Evolutionary conservation across 805 yeast species (phyloP), one percentile per base, ranked within the genome.

Genomic region (Sporopachydermia quercuum): DNA sequence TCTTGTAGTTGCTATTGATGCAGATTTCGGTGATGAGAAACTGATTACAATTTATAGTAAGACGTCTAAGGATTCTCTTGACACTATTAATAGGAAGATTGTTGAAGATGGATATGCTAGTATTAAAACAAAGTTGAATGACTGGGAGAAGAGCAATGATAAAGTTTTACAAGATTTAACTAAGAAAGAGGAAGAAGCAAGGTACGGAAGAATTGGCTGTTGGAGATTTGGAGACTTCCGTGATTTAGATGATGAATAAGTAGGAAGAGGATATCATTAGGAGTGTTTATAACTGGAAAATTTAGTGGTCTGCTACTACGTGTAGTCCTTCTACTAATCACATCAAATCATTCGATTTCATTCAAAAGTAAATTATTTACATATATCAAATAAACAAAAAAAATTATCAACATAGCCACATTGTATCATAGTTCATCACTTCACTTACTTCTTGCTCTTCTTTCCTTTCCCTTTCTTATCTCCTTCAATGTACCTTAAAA

Each of bases 191-290:
- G 43, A 48, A 15, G 49, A 46, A 4, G 85, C 85, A 18, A 71
- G 66, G 52, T 40, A 55, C 14, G 55, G 49, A 19, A 76, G 73
- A 44, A 50, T 58, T 15, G 86, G 86, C 3, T 76, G 82, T 52
- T 79, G 87, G 87, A 74, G 76, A 56, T 75, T 71, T 48, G 87
- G 87, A 39, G 85, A 79, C 52, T 70, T 80, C 30, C 69, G 77
- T 33, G 74, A 65, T 40, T 78, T 73, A 41, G 79, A 74, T 33
- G 46, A 47, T 5, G 16, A 39, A 35, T 34, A 8, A 8, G 30
- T n/a, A n/a, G n/a, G n/a, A n/a, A n/a, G n/a, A n/a, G n/a, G n/a
- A n/a, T n/a, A n/a, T n/a, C n/a, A n/a, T n/a, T n/a, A n/a, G n/a
- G n/a, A n/a, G n/a, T n/a, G n/a, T n/a, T n/a, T n/a, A n/a, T n/a